These are phyloP conservation scores for Gossypium turneri DNA, from an alignment of 345 rosid species.

Conservation along the genomic window DNA sequence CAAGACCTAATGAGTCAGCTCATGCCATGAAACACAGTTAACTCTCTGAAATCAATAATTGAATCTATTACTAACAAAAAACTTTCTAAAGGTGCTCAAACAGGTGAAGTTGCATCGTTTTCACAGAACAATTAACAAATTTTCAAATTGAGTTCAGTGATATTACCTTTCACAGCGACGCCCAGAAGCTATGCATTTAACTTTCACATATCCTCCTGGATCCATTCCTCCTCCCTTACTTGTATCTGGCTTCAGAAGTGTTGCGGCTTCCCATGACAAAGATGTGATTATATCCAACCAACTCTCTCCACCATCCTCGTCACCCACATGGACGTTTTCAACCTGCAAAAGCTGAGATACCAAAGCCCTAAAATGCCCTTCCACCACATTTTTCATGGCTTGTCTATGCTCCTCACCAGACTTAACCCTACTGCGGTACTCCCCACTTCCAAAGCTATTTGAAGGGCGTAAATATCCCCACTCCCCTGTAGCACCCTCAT, in stretches of 20 bases:
- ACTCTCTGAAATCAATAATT: background rate
- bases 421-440: slow-evolving; percentile 48
- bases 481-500: slow-evolving; percentile 64
- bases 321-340: slow-evolving; percentile 60
- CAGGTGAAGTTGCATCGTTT: background rate
- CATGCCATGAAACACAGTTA: background rate
- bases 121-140: background rate
- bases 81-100: background rate
- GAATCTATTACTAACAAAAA: background rate
- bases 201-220: slow-evolving; percentile 96
- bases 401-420: slow-evolving; percentile 54
- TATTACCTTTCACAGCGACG: slow-evolving; percentile 75
- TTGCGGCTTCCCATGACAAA: slow-evolving; percentile 94
- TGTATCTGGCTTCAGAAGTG: slow-evolving; percentile 87
- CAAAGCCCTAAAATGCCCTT: slow-evolving; percentile 86
- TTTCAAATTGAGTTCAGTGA: slow-evolving; percentile 4
- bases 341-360: slow-evolving; percentile 76
- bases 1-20: background rate
- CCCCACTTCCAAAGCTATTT: slow-evolving; percentile 66
- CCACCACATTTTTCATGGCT: slow-evolving; percentile 79
- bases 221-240: slow-evolving; percentile 96
- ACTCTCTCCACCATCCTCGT: slow-evolving; percentile 61
- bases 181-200: slow-evolving; percentile 90
- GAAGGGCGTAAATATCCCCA: slow-evolving; percentile 75
- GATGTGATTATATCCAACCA: slow-evolving; percentile 93